Percentiles rank a stretch among this genome's conserved stretches.
phyloP scores from a whole-genome alignment of 306 rosid genomes.

The Fragaria ananassa region DNA sequence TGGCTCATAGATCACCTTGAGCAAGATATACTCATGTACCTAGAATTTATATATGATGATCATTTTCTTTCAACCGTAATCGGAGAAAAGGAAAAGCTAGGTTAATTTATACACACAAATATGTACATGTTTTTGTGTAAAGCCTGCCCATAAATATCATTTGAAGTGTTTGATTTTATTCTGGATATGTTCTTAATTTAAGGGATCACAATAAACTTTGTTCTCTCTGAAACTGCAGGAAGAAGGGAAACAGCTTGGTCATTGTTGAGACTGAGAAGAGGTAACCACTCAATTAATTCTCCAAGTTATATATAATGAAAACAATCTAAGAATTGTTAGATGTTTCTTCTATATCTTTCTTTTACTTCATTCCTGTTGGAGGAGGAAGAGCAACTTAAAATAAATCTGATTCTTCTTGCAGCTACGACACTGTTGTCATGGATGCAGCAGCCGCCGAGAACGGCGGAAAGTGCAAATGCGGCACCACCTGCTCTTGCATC shows the following conservation, averaged over 20 bases:
- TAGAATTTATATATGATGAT: no score
- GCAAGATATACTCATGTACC: background rate
- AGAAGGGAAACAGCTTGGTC: constrained; percentile 60
- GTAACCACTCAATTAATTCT: constrained; percentile 26
- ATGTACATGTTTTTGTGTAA: background rate
- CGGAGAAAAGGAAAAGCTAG: no score
- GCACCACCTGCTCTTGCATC: constrained; percentile 49
- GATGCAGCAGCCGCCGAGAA: constrained; percentile 60
- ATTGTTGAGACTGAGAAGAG: constrained; percentile 58
- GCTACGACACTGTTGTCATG: constrained; percentile 50
- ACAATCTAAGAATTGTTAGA: background rate
- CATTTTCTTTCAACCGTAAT: no score
- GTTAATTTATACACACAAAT: no score
- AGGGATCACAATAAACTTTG: background rate
- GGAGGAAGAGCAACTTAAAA: background rate
- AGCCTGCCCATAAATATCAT: background rate
- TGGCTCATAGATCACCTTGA: background rate
- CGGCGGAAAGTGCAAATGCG: constrained; percentile 75
- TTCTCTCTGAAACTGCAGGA: constrained; percentile 45
- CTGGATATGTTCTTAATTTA: background rate
- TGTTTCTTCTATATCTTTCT: background rate
- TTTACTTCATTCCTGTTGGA: background rate
- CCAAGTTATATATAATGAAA: no score
- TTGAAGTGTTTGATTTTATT: background rate
- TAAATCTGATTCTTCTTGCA: constrained; percentile 25